Percentiles rank a stretch among this genome's conserved stretches.
These are phyloP conservation scores for Otatea glauca DNA, from an alignment of 176 grass and related monocot genomes.

Conservation along the genomic window DNA sequence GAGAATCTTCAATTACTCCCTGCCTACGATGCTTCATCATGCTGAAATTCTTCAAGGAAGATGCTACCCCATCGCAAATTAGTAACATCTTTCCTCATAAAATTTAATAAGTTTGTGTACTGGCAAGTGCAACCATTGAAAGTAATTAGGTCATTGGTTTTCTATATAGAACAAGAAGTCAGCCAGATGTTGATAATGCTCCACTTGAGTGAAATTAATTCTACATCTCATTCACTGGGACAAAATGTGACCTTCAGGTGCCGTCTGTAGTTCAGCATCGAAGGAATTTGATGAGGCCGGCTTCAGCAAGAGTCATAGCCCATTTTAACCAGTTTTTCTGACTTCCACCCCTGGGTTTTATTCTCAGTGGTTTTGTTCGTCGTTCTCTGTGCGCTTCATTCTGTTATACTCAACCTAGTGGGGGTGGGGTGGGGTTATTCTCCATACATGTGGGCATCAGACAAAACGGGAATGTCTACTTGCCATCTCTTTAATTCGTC, in stretches of 20 bases:
- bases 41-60: constrained; percentile 44
- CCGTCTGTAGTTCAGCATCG: constrained; percentile 24
- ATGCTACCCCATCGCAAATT: constrained; percentile 48
- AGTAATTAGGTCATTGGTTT: constrained; percentile 13
- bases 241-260: constrained; percentile 39
- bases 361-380: constrained; percentile 15
- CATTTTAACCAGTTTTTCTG: background rate
- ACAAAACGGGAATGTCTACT: background rate
- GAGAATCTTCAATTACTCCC: constrained; percentile 45
- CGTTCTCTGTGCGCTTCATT: background rate
- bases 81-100: constrained; percentile 47
- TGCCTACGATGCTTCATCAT: constrained; percentile 39
- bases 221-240: constrained; percentile 19
- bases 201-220: constrained; percentile 30
- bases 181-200: background rate
- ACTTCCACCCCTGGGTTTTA: background rate
- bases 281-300: background rate
- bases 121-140: constrained; percentile 35
- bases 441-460: background rate
- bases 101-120: constrained; percentile 41
- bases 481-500: too few relatives aligned
- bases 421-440: background rate
- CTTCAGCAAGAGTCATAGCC: constrained; percentile 26
- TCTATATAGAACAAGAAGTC: constrained; percentile 21
- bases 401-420: background rate